These are phyloP conservation scores for Xerocomus amazonicus DNA, from an alignment of 1,284 basidiomycete genomes.

Conservation along the genomic window DNA sequence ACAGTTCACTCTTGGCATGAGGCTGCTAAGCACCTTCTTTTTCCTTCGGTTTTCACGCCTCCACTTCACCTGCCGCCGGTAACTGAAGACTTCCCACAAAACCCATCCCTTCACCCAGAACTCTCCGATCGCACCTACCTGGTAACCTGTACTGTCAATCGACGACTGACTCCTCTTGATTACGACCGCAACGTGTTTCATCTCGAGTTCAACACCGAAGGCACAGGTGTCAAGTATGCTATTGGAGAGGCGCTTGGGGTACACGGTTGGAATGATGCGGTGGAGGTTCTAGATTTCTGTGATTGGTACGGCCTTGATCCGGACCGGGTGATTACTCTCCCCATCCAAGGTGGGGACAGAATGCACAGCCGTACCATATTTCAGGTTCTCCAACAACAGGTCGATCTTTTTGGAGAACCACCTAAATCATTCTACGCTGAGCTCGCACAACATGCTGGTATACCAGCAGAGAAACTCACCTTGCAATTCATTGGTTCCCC, in stretches of 20 bases:
- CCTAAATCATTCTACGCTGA: conserved; percentile 95
- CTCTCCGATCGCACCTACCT: conserved; percentile 89
- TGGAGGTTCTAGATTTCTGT: conserved; percentile 89
- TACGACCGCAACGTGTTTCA: conserved; percentile 99
- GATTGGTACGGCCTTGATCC: conserved; percentile 89
- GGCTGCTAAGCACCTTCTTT: conserved; percentile 86
- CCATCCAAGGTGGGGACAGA: conserved; percentile 56
- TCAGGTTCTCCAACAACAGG: conserved; percentile 94
- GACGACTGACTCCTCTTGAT: conserved; percentile 88
- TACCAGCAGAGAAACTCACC: conserved; percentile 74
- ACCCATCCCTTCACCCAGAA: conserved; percentile 81
- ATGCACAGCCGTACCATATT: conserved; percentile 91
- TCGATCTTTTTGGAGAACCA: conserved; percentile 95
- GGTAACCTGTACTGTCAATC: conserved; percentile 91
- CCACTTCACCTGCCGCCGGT: conserved; percentile 34
- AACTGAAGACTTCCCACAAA: conserved; percentile 47
- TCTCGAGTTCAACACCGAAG: conserved; percentile 90
- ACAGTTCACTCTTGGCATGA: conserved; percentile 75
- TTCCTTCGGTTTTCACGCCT: conserved; percentile 77
- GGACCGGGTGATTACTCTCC: conserved; percentile 78
- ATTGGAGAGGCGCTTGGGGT: conserved; percentile 97
- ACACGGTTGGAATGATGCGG: conserved; percentile 95
- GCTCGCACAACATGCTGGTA: conserved; percentile 75
- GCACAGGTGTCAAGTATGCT: conserved; percentile 92
- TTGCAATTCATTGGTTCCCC: conserved; percentile 92